Evolutionary conservation across 2,329 filamentous ascomycete genomes (phyloP).

Genomic region (Fusarium xylarioides): DNA sequence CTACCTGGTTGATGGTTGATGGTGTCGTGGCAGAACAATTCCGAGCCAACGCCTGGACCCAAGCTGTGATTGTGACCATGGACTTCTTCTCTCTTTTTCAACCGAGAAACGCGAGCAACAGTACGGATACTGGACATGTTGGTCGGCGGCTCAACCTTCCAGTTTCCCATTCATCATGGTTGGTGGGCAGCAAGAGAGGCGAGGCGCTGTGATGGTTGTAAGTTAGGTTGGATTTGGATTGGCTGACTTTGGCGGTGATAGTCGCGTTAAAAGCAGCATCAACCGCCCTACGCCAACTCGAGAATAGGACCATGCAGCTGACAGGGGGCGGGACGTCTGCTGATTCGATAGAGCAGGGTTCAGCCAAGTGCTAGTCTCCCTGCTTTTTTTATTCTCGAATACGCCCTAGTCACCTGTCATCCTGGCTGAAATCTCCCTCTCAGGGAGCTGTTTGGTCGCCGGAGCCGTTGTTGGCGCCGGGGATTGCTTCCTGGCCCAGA

Average conservation of each 20-base stretch:
- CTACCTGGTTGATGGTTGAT: background rate
- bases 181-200: slow-evolving; percentile 19
- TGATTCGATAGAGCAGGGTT: slow-evolving; percentile 31
- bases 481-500: slow-evolving; percentile 42
- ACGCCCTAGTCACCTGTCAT: slow-evolving; percentile 36
- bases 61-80: slow-evolving; percentile 21
- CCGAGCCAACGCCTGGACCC: slow-evolving; percentile 29
- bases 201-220: slow-evolving; percentile 39
- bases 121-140: slow-evolving; percentile 13
- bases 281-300: slow-evolving; percentile 32
- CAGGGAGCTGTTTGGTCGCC: slow-evolving; percentile 38
- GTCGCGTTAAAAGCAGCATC: slow-evolving; percentile 42
- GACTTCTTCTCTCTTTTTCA: slow-evolving; percentile 13
- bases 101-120: slow-evolving; percentile 4
- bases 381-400: slow-evolving; percentile 43
- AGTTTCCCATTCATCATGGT: slow-evolving; percentile 14
- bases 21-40: slow-evolving; percentile 14
- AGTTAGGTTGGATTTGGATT: slow-evolving; percentile 38
- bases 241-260: slow-evolving; percentile 33
- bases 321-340: slow-evolving; percentile 27
- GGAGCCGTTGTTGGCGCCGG: slow-evolving; percentile 39
- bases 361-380: slow-evolving; percentile 14
- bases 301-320: slow-evolving; percentile 11
- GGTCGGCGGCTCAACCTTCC: slow-evolving; percentile 29
- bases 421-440: slow-evolving; percentile 31